Percentiles rank a stretch among this genome's conserved stretches.
Evolutionary conservation across 176 grass and related monocot species (phyloP).

Genomic region (Oryza brachyantha): DNA sequence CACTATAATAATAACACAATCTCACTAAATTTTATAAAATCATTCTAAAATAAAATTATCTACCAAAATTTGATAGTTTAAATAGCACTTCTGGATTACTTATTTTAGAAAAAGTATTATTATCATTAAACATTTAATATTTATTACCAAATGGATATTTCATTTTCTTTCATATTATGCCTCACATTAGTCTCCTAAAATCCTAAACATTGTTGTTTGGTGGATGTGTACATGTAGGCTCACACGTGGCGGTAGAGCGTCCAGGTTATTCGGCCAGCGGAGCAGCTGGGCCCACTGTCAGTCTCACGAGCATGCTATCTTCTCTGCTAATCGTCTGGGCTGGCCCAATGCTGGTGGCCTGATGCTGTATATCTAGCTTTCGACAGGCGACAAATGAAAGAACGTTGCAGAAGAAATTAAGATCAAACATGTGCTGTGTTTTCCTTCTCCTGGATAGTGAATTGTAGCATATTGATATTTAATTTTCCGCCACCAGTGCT

Average conservation of each 20-base stretch:
- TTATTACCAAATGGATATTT: too few species aligned
- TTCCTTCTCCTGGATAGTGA: background rate
- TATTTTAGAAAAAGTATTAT: too few species aligned
- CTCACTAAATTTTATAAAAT: too few species aligned
- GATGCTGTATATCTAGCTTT: conserved; percentile 1
- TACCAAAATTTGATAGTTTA: too few species aligned
- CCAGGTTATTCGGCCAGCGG: conserved; percentile 10
- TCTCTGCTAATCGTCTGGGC: background rate
- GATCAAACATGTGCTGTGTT: background rate
- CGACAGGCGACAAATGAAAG: background rate
- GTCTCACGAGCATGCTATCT: conserved; percentile 11
- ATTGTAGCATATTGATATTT: background rate
- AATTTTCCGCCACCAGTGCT: background rate
- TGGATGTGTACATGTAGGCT: conserved; percentile 32
- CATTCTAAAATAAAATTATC: too few species aligned
- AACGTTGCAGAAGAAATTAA: background rate
- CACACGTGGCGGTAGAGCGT: conserved; percentile 39
- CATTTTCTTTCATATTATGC: too few species aligned
- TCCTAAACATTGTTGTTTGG: background rate
- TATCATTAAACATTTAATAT: too few species aligned
- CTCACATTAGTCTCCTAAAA: too few species aligned
- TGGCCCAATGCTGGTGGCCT: conserved; percentile 14
- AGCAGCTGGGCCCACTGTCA: conserved; percentile 22
- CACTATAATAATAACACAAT: too few species aligned
- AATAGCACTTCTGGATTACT: too few species aligned